Conservation (phyloP, 495 filamentous ascomycete species). For the Sabuloglossum arenarium region DNA sequence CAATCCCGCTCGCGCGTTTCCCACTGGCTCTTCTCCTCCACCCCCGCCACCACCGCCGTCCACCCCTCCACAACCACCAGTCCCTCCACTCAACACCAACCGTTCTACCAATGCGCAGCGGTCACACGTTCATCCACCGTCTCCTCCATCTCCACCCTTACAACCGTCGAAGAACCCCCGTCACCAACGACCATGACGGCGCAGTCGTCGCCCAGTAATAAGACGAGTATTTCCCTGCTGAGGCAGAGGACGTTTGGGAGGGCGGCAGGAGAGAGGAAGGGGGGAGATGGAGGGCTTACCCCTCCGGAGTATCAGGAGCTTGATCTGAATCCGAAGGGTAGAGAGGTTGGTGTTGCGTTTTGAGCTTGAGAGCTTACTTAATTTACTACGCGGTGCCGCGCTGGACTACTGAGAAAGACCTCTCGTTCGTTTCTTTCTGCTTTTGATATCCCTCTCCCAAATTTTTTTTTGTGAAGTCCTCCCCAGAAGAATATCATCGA, state of each 20-base stretch:
- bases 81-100: not conserved
- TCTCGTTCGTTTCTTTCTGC: no score
- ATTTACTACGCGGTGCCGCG: no score
- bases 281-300: not conserved
- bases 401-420: no score
- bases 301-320: not conserved
- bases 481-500: no score
- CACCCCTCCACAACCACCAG: constrained; percentile 7
- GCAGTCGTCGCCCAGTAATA: not conserved
- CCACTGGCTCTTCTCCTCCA: constrained; percentile 27
- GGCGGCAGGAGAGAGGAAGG: not conserved
- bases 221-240: not conserved
- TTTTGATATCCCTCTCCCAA: no score
- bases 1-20: constrained; percentile 35
- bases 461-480: no score
- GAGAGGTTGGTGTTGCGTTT: not conserved
- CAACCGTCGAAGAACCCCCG: not conserved
- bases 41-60: constrained; percentile 1
- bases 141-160: not conserved
- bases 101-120: not conserved
- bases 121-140: not conserved
- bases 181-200: not conserved
- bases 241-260: not conserved
- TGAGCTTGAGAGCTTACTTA: no score
- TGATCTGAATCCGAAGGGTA: not conserved